phyloP scores from a whole-genome alignment of 805 yeast species.

The Grigorovia jiainica region DNA sequence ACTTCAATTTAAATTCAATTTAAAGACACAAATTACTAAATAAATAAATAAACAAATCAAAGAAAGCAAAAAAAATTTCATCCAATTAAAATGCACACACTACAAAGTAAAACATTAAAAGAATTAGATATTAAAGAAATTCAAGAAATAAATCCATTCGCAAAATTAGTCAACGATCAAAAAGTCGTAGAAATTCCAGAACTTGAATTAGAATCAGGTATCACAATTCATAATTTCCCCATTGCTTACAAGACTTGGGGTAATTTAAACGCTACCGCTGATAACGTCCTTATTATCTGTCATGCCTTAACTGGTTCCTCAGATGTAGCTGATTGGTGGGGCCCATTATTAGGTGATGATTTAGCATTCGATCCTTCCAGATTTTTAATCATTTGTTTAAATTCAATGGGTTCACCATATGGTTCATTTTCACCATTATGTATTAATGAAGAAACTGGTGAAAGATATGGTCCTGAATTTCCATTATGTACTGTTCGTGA shows the following conservation, averaged over 20 bases:
- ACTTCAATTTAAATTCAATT: too few relatives aligned
- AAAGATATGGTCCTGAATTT: constrained; percentile 85
- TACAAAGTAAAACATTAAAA: constrained; percentile 7
- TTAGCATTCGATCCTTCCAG: constrained; percentile 81
- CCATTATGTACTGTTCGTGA: constrained; percentile 92
- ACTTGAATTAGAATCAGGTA: constrained; percentile 74
- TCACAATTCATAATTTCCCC: constrained; percentile 58
- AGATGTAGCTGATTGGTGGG: constrained; percentile 98
- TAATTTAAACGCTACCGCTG: constrained; percentile 52
- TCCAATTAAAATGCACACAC: constrained; percentile 5
- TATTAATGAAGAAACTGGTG: constrained; percentile 63
- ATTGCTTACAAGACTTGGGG: constrained; percentile 98
- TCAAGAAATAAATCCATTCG: constrained; percentile 46
- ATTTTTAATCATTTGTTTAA: constrained; percentile 78
- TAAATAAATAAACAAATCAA: neutral
- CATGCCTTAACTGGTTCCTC: constrained; percentile 95
- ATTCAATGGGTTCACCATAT: constrained; percentile 93
- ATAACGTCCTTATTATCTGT: constrained; percentile 81
- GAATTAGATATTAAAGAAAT: constrained; percentile 17
- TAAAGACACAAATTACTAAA: too few relatives aligned
- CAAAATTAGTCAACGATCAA: constrained; percentile 65
- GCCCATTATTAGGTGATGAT: constrained; percentile 79
- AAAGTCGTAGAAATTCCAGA: constrained; percentile 68
- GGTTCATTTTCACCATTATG: constrained; percentile 92
- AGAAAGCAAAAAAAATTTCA: neutral